Percentiles rank a stretch among this genome's conserved stretches.
phyloP scores from a whole-genome alignment of 805 yeast species.

The Naumovozyma dairenensis region DNA sequence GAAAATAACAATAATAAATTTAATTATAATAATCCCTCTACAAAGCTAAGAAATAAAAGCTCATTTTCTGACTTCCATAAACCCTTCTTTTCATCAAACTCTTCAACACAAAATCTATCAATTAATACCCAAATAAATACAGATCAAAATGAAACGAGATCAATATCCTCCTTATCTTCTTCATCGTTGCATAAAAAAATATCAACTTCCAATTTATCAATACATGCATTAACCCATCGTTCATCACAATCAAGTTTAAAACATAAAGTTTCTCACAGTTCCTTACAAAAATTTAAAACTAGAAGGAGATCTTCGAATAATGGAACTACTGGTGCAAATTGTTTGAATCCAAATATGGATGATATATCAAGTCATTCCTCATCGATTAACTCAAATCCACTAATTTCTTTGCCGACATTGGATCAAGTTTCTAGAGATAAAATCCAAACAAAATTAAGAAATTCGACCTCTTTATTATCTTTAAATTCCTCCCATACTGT shows the following conservation, averaged over 20 bases:
- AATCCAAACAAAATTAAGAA: constrained; percentile 42
- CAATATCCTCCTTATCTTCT: not conserved
- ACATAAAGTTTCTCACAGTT: constrained; percentile 28
- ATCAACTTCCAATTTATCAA: constrained; percentile 18
- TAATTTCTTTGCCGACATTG: constrained; percentile 52
- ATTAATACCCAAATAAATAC: not conserved
- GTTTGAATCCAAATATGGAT: constrained; percentile 2
- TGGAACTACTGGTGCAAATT: constrained; percentile 3
- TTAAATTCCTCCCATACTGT: constrained; percentile 20
- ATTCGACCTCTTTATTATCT: constrained; percentile 28
- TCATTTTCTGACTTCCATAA: constrained; percentile 21
- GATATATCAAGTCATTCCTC: not conserved
- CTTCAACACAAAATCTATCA: not conserved
- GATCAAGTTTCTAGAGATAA: constrained; percentile 47
- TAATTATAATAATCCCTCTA: too few relatives aligned
- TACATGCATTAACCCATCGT: constrained; percentile 14
- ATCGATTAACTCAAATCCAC: constrained; percentile 9
- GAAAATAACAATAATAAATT: constrained; percentile 1
- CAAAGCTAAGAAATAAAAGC: constrained; percentile 10
- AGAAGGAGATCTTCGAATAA: constrained; percentile 19
- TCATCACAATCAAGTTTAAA: constrained; percentile 19
- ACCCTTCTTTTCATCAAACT: constrained; percentile 6
- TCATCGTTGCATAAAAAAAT: constrained; percentile 11
- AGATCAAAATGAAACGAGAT: not conserved
- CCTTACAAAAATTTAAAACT: constrained; percentile 22